A percentile compares a stretch with the other conserved stretches of the same genome.
Evolutionary conservation across 805 yeast genomes (phyloP).

Genomic region (Wickerhamiella lipophila): DNA sequence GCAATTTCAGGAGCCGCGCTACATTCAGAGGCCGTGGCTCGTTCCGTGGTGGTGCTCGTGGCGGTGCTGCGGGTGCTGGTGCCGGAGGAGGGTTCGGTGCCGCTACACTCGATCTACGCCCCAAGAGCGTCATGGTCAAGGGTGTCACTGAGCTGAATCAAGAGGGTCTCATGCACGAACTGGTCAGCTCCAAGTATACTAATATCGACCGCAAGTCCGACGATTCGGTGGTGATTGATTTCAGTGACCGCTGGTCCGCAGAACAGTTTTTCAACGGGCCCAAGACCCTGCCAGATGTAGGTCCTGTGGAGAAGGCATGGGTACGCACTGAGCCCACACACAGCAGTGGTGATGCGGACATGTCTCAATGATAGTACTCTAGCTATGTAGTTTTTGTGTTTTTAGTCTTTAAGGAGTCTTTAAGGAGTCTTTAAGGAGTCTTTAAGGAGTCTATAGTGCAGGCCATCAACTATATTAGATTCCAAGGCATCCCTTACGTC

Average conservation of each 20-base stretch:
- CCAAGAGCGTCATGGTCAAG: conserved; percentile 27
- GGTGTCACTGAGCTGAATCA: conserved; percentile 26
- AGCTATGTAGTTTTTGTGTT: too few relatives aligned
- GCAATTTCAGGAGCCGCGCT: conserved; percentile 14
- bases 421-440: too few relatives aligned
- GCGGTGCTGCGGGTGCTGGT: conserved; percentile 17
- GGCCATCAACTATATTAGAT: too few relatives aligned
- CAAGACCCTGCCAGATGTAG: conserved; percentile 24
- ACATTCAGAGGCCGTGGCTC: conserved; percentile 13
- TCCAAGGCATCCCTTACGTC: not conserved
- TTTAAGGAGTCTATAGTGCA: too few relatives aligned
- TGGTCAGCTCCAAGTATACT: conserved; percentile 21
- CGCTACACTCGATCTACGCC: conserved; percentile 30
- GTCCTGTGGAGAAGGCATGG: conserved; percentile 25
- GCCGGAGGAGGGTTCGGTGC: conserved; percentile 21
- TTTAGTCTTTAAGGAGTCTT: too few relatives aligned
- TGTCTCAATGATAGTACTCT: not conserved
- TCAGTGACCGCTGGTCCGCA: conserved; percentile 30
- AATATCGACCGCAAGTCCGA: conserved; percentile 16
- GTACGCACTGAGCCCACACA: conserved; percentile 4
- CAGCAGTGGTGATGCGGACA: not conserved
- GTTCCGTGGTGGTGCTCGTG: conserved; percentile 21
- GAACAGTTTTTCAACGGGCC: conserved; percentile 27
- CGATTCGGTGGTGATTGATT: conserved; percentile 19
- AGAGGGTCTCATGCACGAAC: conserved; percentile 26